Conservation (phyloP, 2,329 filamentous ascomycete species). For the Cladosporium sp. region DNA sequence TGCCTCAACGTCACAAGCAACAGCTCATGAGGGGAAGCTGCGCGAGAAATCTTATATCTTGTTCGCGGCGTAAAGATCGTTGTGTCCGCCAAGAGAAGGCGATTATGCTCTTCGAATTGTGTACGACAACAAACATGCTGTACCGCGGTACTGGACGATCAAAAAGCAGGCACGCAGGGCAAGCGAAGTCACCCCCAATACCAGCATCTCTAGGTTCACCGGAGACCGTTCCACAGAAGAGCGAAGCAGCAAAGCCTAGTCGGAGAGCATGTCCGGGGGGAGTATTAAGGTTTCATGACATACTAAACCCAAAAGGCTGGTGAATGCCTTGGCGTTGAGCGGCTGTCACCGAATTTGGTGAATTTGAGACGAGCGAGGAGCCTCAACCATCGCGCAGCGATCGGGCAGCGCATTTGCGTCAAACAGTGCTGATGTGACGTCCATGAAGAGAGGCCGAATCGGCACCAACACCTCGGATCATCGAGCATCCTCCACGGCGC, state of each 20-base stretch:
- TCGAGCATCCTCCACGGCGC: no score
- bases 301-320: background rate
- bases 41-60: no score
- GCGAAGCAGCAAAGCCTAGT: no score
- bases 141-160: no score
- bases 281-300: slow-evolving; percentile 3
- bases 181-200: no score
- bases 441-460: background rate
- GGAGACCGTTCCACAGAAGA: slow-evolving; percentile 4
- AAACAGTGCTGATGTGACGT: background rate
- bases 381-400: slow-evolving; percentile 8
- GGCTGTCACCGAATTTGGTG: slow-evolving; percentile 5
- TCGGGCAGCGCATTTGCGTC: background rate
- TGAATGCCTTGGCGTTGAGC: background rate
- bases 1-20: no score
- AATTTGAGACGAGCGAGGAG: background rate
- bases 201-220: background rate
- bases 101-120: no score
- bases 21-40: no score
- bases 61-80: no score
- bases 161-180: no score
- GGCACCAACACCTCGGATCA: background rate
- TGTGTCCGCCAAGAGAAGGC: no score
- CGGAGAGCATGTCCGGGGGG: background rate
- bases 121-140: no score